phyloP scores from a whole-genome alignment of 306 rosid species.

The Spatholobus suberectus region DNA sequence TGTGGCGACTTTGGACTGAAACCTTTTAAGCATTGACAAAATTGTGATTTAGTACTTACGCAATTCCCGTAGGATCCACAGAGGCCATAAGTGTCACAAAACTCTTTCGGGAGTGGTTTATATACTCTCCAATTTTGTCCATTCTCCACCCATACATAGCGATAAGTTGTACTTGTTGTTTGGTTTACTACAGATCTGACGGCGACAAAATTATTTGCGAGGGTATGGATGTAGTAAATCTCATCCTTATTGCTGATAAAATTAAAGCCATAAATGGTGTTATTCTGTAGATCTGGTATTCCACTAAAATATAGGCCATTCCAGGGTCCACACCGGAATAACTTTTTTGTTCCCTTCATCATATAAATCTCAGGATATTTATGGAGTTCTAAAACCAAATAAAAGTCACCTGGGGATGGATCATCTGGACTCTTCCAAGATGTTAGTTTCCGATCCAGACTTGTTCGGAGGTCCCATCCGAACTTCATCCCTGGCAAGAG shows the following conservation, averaged over 20 bases:
- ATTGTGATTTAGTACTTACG: not conserved
- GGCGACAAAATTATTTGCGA: not conserved
- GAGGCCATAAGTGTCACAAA: constrained; percentile 12
- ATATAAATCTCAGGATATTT: not conserved
- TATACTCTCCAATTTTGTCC: not conserved
- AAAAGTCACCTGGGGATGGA: constrained; percentile 29
- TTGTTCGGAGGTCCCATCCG: constrained; percentile 22
- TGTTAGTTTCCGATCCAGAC: not conserved
- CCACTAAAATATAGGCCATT: constrained; percentile 29
- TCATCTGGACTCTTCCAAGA: constrained; percentile 41
- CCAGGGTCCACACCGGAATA: constrained; percentile 2
- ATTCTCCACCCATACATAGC: not conserved
- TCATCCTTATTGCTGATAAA: not conserved
- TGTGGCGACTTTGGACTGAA: constrained; percentile 28
- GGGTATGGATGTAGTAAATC: not conserved
- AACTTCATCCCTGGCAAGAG: constrained; percentile 29
- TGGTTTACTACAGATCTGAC: not conserved
- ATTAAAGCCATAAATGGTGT: not conserved
- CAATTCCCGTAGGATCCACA: constrained; percentile 55
- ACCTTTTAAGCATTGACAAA: constrained; percentile 50
- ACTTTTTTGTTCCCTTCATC: not conserved
- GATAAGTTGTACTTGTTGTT: not conserved
- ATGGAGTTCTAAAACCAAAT: not conserved
- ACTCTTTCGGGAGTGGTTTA: not conserved
- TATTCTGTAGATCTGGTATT: not conserved